Percentiles rank a stretch among this genome's conserved stretches.
Evolutionary conservation across 129 eudicot species (phyloP).

Genomic region (Erigeron canadensis): DNA sequence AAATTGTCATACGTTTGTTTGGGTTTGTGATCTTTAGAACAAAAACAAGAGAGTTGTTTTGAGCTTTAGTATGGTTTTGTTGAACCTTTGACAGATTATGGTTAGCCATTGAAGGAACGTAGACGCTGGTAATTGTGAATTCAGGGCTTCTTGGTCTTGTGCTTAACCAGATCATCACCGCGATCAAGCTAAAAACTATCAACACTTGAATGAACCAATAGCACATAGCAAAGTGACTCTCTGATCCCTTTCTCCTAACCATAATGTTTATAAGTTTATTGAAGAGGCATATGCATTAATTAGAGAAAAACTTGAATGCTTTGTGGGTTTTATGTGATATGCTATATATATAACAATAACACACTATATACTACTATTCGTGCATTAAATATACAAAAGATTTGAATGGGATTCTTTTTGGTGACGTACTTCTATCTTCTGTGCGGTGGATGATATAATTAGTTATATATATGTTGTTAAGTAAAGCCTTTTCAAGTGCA

Average conservation of each 20-base stretch:
- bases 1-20: conserved; percentile 42
- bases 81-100: conserved; percentile 19
- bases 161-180: conserved; percentile 37
- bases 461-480: not conserved
- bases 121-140: conserved; percentile 25
- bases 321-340: conserved; percentile 27
- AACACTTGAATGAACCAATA: conserved; percentile 48
- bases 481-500: not conserved
- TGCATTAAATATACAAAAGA: conserved; percentile 9
- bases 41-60: conserved; percentile 16
- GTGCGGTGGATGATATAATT: not conserved
- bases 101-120: conserved; percentile 14
- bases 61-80: not conserved
- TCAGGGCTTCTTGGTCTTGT: conserved; percentile 40
- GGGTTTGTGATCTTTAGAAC: conserved; percentile 44
- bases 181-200: conserved; percentile 33
- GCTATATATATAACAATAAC: not conserved
- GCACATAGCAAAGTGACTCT: conserved; percentile 28
- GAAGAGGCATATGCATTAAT: conserved; percentile 4
- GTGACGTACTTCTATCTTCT: too few species aligned
- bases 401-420: not conserved
- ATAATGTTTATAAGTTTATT: conserved; percentile 26
- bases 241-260: conserved; percentile 22
- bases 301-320: not conserved
- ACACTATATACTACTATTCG: not conserved